A percentile compares a stretch with the other conserved stretches of the same genome.
Conservation (phyloP, 371 early-diverging fungal genomes). For the Dentiscutata heterogama region DNA sequence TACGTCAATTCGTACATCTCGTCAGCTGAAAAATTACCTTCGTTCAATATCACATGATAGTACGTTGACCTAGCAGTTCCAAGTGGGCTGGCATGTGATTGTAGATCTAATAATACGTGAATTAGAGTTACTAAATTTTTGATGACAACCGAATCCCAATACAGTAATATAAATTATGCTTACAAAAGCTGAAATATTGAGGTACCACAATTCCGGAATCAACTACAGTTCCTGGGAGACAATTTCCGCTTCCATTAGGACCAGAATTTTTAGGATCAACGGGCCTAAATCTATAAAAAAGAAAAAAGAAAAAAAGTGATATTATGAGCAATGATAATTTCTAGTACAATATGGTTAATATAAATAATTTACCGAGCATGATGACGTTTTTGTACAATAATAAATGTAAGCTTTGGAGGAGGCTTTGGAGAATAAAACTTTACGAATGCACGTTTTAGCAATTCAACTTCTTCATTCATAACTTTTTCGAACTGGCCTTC, state of each 20-base stretch:
- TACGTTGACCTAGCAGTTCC: constrained; percentile 95
- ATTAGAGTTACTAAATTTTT: constrained; percentile 14
- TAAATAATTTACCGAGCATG: constrained; percentile 65
- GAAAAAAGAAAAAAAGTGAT: not conserved
- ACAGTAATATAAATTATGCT: constrained; percentile 16
- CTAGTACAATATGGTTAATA: not conserved
- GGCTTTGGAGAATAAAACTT: constrained; percentile 40
- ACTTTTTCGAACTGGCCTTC: constrained; percentile 74
- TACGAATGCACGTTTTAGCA: not conserved
- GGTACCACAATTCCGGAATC: constrained; percentile 78
- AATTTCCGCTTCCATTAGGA: constrained; percentile 72
- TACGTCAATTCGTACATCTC: constrained; percentile 86
- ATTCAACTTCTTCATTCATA: constrained; percentile 61
- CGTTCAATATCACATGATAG: constrained; percentile 91
- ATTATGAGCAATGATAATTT: not conserved
- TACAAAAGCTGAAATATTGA: constrained; percentile 87
- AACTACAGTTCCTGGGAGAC: not conserved
- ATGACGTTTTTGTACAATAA: constrained; percentile 81
- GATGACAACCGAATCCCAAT: not conserved
- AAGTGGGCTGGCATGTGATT: constrained; percentile 90
- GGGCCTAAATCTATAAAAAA: constrained; percentile 79
- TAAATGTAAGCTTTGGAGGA: constrained; percentile 64
- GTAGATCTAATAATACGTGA: constrained; percentile 62
- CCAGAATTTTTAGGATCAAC: constrained; percentile 69
- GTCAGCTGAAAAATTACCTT: constrained; percentile 84